These are phyloP conservation scores for Boletus edulis DNA, from an alignment of 768 basidiomycete genomes.

Conservation along the genomic window DNA sequence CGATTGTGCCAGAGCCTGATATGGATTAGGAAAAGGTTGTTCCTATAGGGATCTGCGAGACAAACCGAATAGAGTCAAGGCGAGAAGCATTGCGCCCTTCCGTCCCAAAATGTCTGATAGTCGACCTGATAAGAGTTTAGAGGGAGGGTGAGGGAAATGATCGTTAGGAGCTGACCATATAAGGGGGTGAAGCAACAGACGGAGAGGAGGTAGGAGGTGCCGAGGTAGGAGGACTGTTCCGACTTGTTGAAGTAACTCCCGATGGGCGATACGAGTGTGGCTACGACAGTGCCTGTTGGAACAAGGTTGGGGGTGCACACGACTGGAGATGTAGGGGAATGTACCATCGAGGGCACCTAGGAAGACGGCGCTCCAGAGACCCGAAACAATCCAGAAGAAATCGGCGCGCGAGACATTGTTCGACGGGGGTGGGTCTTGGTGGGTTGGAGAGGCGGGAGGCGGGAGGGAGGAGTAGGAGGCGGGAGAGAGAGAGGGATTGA, in stretches of 20 bases:
- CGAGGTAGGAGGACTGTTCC: slow-evolving; percentile 82
- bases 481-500: slow-evolving; percentile 31
- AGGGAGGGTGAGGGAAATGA: slow-evolving; percentile 1
- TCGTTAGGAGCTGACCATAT: slow-evolving; percentile 54
- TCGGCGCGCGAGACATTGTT: slow-evolving; percentile 53
- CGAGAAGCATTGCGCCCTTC: slow-evolving; percentile 84
- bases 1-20: slow-evolving; percentile 75
- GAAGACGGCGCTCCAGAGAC: slow-evolving; percentile 81
- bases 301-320: not conserved
- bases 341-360: slow-evolving; percentile 82
- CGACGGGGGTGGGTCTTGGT: slow-evolving; percentile 30
- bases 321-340: slow-evolving; percentile 17
- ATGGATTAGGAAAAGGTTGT: slow-evolving; percentile 17
- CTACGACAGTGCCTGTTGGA: slow-evolving; percentile 70
- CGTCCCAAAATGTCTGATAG: slow-evolving; percentile 84
- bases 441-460: slow-evolving; percentile 28
- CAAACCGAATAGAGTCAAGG: slow-evolving; percentile 78
- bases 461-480: slow-evolving; percentile 47
- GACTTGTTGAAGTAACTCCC: slow-evolving; percentile 82
- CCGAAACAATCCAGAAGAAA: slow-evolving; percentile 68
- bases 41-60: slow-evolving; percentile 16
- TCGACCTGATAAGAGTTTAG: slow-evolving; percentile 52
- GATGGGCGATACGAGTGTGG: slow-evolving; percentile 80
- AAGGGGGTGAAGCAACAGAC: slow-evolving; percentile 90
- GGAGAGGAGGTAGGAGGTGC: slow-evolving; percentile 82